Evolutionary conservation across 1,139 yeast genomes (phyloP).

Genomic region (Geotrichum klebahnii): DNA sequence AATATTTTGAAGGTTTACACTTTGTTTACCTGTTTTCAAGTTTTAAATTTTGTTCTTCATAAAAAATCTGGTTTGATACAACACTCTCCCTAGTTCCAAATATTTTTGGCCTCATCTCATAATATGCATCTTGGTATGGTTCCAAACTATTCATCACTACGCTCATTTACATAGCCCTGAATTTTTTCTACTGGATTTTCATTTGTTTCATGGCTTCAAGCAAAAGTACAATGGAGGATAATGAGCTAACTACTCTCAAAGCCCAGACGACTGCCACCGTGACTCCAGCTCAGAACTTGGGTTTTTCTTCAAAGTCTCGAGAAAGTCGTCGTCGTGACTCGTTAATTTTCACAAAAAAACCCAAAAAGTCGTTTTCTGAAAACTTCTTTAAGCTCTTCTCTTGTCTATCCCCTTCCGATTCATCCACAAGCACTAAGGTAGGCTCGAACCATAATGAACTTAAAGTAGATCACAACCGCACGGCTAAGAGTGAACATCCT

Average conservation of each 20-base stretch:
- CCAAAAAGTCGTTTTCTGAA: slow-evolving; percentile 1
- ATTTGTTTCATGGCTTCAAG: too few relatives aligned
- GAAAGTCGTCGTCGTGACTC: background rate
- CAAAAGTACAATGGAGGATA: too few relatives aligned
- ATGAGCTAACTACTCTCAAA: background rate
- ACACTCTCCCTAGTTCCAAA: too few relatives aligned
- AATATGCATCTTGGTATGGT: too few relatives aligned
- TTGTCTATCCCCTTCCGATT: slow-evolving; percentile 1
- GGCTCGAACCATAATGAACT: background rate
- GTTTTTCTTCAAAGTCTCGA: background rate
- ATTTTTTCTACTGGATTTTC: background rate
- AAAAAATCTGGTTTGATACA: too few relatives aligned
- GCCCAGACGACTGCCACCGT: slow-evolving; percentile 6
- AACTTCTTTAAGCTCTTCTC: background rate
- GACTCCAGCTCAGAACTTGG: background rate
- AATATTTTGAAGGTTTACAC: background rate
- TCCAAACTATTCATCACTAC: background rate
- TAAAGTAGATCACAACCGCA: too few relatives aligned
- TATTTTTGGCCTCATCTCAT: too few relatives aligned
- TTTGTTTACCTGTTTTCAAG: too few relatives aligned
- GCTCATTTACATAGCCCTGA: background rate
- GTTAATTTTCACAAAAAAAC: background rate
- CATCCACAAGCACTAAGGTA: background rate
- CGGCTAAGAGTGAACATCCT: background rate
- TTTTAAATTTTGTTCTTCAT: too few relatives aligned